These are phyloP conservation scores for Coemansia reversa DNA, from an alignment of 192 early-diverging fungal genomes.

Conservation along the genomic window DNA sequence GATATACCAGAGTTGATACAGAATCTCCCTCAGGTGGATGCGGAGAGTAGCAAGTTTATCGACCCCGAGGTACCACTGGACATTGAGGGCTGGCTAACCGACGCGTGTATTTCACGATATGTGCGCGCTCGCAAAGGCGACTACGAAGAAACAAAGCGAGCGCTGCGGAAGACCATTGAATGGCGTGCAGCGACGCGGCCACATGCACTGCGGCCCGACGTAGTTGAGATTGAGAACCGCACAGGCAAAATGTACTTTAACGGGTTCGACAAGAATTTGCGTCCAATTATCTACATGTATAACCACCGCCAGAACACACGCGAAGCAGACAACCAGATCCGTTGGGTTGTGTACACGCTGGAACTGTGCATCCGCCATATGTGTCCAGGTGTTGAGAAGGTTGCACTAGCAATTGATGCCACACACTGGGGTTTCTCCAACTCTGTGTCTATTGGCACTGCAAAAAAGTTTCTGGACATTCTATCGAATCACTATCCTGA, in stretches of 20 bases:
- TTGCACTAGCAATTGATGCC: constrained; percentile 83
- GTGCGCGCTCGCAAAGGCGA: constrained; percentile 73
- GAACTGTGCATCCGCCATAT: constrained; percentile 74
- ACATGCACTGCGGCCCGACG: constrained; percentile 65
- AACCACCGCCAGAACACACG: constrained; percentile 80
- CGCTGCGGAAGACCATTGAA: constrained; percentile 70
- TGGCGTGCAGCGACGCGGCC: constrained; percentile 80
- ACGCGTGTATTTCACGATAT: constrained; percentile 67
- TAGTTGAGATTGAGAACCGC: constrained; percentile 71
- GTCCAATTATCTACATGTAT: constrained; percentile 76
- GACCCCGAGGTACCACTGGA: constrained; percentile 42
- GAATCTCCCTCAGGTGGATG: constrained; percentile 39
- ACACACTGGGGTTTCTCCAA: constrained; percentile 64
- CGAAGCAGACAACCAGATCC: constrained; percentile 68
- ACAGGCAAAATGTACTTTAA: constrained; percentile 83
- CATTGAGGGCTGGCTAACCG: constrained; percentile 53
- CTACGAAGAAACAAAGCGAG: constrained; percentile 60
- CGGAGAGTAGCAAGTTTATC: constrained; percentile 24
- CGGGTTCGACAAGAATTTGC: constrained; percentile 77
- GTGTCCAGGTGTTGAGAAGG: constrained; percentile 68
- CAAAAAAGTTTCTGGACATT: constrained; percentile 77
- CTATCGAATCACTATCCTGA: constrained; percentile 91
- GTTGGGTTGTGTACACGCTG: constrained; percentile 78
- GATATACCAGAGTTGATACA: constrained; percentile 47
- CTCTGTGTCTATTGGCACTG: constrained; percentile 68